Evolutionary conservation across 805 yeast species (phyloP), one percentile per base, ranked within the genome.

Genomic region (Kodamaea kaohsiungensis): DNA sequence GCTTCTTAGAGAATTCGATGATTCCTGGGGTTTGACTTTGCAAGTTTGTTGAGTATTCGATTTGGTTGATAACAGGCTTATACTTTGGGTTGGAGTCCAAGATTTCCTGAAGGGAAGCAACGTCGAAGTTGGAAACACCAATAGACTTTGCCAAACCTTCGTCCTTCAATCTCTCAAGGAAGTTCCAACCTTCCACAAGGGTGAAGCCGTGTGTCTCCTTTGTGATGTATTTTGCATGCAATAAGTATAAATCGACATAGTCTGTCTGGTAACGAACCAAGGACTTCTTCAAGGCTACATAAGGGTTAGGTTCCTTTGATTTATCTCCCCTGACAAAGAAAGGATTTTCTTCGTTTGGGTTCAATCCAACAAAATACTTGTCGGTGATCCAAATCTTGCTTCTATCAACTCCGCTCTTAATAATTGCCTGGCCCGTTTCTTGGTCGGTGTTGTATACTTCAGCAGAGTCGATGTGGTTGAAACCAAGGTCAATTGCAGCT

Each of bases 21-120:
- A 89, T 80, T 59, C 83, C 85, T 56, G 89, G 79, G 35, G 80
- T 78, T 55, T 80, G 80, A 75, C 89, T 96, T 57, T 88, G 89
- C 67, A 91, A 78, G 78, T 90, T 89, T 57, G 97, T 96, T 69
- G 90, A 96, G 69, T 89, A 95, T 77, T 90, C 97, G 61, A 91
- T 87, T 74, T 90, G 96, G 63, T 90, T 79, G 53, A 87, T 88
- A 48, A 85, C 88, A 46, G 96, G 96, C 76, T 76, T 85, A 88
- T 22, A 6, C 25, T 22, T 22, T 22, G 25, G 25, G 25, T 22
- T 22, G 3, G 25, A 22, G 25, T 22, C 25, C 3, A 22, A 22
- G 25, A 22, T 22, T 22, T 22, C 25, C 6, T 22, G 25, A 22
- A 22, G 25, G 6, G 25, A 3, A 22, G 25, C 25, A 4, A 22